Percentiles rank a stretch among this genome's conserved stretches.
Evolutionary conservation across 176 grass and related monocot species (phyloP).

Genomic region (Aegilops umbellulata): DNA sequence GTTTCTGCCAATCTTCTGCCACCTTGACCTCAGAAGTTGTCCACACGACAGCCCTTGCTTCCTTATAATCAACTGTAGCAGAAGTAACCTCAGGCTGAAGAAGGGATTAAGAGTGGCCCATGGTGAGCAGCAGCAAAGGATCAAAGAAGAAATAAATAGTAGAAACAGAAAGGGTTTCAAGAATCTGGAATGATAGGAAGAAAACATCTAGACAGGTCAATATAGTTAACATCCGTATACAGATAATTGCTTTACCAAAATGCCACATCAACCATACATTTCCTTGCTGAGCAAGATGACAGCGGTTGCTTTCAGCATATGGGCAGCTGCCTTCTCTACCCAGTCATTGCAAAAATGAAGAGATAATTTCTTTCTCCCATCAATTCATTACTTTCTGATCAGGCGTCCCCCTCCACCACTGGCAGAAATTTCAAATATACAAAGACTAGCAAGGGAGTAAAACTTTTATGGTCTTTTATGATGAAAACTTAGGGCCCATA

Average conservation of each 20-base stretch:
- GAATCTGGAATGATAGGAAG: not conserved
- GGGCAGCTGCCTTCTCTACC: not conserved
- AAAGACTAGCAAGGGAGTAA: not conserved
- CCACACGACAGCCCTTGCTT: constrained; percentile 59
- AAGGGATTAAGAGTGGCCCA: not conserved
- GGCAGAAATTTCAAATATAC: not conserved
- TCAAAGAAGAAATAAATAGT: not conserved
- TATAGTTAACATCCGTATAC: not conserved
- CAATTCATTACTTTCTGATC: not conserved
- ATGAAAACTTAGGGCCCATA: not conserved
- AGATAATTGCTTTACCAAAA: not conserved
- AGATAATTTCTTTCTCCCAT: not conserved
- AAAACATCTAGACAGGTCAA: not conserved
- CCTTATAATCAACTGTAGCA: constrained; percentile 67
- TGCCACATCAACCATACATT: no score
- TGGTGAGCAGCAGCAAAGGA: not conserved
- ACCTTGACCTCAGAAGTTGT: constrained; percentile 51
- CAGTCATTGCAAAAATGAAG: not conserved
- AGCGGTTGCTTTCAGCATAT: not conserved
- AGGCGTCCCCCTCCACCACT: not conserved
- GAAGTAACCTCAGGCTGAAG: constrained; percentile 70
- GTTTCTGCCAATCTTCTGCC: constrained; percentile 59
- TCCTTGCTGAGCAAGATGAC: not conserved
- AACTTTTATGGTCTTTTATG: not conserved
- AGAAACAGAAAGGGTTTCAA: not conserved